Evolutionary conservation across 2,329 filamentous ascomycete species (phyloP), one percentile per base, ranked within the genome.

Genomic region (Alternaria gaisen): DNA sequence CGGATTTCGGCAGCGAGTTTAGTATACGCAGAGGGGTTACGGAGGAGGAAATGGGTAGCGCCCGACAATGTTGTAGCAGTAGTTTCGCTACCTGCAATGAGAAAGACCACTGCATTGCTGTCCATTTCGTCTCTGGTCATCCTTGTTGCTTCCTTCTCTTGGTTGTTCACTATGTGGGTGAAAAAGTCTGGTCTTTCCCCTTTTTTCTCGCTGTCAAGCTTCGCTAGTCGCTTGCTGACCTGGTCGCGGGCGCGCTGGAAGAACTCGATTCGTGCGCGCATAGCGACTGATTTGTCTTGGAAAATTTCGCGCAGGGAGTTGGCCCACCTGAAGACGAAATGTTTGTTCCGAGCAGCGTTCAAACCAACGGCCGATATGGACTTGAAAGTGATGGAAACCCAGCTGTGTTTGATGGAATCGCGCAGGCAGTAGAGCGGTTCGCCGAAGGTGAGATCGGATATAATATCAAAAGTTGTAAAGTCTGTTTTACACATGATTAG

Each of bases 41-140:
- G 60, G 22, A 82, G 67, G 0, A 86, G 71, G 0, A 81, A 72
- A 53, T 78, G 84, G 0, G 81, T 82, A 0, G 74, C 69, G 2
- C 82, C 83, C 0, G 75, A 69, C 3, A 85, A 69, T 3, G 79
- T 68, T 0, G 82, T 82, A 0, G 82, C 82, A 0, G 82, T 84
- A 0, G 83, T 84, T 55, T 84, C 82, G 5, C 75, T 79, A 0
- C 83, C 83, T 0, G 80, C 83, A 3, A 77, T 57, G 6, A 82
- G 70, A 40, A 82, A 69, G 1, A 75, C 51, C 5, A 69, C 58
- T 1, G 74, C 67, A 41, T 78, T 80, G 3, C 67, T 52, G 41
- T 77, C 68, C 42, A 83, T 77, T 47, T 82, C 79, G 1, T 58
- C 66, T 10, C 63, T 58, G 1, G 68, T 65, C 14, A 77, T 5